Base-by-base conservation (phyloP, 2,329 filamentous ascomycete genomes). In the Myriangium duriaei region DNA sequence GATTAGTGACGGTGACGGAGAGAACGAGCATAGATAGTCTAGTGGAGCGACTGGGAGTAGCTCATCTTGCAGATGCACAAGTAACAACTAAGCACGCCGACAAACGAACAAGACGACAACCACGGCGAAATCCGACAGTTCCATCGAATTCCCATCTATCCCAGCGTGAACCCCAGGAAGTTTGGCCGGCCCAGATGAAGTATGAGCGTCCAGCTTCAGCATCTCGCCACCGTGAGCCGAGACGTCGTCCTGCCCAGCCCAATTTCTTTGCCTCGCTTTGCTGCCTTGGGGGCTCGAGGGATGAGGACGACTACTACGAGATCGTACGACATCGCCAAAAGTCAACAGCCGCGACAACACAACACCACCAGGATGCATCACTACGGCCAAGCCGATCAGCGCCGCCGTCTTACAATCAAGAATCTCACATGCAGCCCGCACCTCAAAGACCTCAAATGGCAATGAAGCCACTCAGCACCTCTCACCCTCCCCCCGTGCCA, bases 1-100 rank as follows among this genome's bases (percentile, higher is more conserved):
- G 38, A 14, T 21, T 39, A 19, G 32, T 33, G 5, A 72, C 77
- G 3, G 58, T 79, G 38, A 71, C 77, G 48, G 67, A 73, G 41
- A 69, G 82, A 36, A 79, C 76, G 21, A 95, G 87, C 51, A 71
- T 96, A 40, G 91, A 98, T 57, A 93, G 86, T 0, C 64, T 96
- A 41, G 76, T 86, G 30, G 83, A 85, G 47, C 69, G 82, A 31
- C 64, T 95, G 3, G 84, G 85, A 3, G 29, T 45, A 5, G 21
- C 29, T 11, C 2, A 30, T 7, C 3, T 31, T 16, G 13, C 32
- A 15, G 11, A 39, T 32, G 7, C 26, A n/a, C 21, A 26, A 7
- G n/a, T n/a, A n/a, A n/a, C n/a, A n/a, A n/a, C n/a, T n/a, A n/a
- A n/a, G n/a, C n/a, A n/a, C n/a, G n/a, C n/a, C n/a, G n/a, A n/a